phyloP scores from a whole-genome alignment of 805 yeast genomes.

The Pichia sporocuriosa region DNA sequence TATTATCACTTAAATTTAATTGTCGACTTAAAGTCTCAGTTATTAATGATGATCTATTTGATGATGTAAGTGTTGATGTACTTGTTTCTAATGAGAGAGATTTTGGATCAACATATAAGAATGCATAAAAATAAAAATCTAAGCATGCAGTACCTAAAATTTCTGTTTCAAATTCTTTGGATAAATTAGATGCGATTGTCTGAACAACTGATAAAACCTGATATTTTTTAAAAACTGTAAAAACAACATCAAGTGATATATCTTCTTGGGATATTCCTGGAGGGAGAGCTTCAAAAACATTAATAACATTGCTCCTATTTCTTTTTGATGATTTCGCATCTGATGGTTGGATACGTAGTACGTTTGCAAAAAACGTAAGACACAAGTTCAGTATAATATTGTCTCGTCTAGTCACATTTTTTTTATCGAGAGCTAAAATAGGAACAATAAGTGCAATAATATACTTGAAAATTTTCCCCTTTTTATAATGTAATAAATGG shows the following conservation, averaged over 20 bases:
- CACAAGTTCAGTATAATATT: slow-evolving; percentile 66
- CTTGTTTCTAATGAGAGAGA: slow-evolving; percentile 3
- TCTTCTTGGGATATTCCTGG: slow-evolving; percentile 56
- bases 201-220: slow-evolving; percentile 66
- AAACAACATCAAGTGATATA: slow-evolving; percentile 52
- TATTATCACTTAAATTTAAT: slow-evolving; percentile 1
- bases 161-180: slow-evolving; percentile 53
- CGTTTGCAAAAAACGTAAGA: slow-evolving; percentile 66
- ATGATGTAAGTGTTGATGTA: background rate
- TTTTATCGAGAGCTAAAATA: slow-evolving; percentile 42
- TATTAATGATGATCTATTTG: too few species aligned
- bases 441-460: slow-evolving; percentile 63
- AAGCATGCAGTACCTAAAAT: slow-evolving; percentile 56
- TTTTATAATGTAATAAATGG: slow-evolving; percentile 47
- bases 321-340: slow-evolving; percentile 34
- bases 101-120: slow-evolving; percentile 48
- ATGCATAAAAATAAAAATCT: slow-evolving; percentile 61
- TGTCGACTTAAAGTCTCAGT: background rate
- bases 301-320: slow-evolving; percentile 16
- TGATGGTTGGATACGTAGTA: slow-evolving; percentile 72
- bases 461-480: slow-evolving; percentile 62
- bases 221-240: slow-evolving; percentile 56
- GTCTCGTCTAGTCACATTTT: slow-evolving; percentile 63
- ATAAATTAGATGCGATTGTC: slow-evolving; percentile 63
- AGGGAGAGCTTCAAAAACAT: slow-evolving; percentile 42